Base-by-base conservation (phyloP, 2,329 filamentous ascomycete species). In the Monilinia polystroma region DNA sequence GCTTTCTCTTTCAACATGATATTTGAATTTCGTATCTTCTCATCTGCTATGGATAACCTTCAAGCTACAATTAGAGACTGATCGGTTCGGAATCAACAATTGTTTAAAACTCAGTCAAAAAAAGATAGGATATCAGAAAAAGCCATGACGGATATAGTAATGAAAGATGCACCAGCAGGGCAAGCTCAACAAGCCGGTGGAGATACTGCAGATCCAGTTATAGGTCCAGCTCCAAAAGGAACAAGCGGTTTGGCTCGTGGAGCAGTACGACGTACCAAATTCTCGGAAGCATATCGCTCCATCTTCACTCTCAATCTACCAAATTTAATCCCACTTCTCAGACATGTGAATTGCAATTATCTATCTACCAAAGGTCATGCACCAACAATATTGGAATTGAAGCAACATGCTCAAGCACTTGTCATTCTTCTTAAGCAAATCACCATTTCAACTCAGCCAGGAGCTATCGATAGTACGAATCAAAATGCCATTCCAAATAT, bases 381-480 rank as follows among this genome's bases (percentile, higher is more conserved):
- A 4, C 84, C 85, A 1, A 87, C 84, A 0, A 77, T 88, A n/a
- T 76, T 83, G 1, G 79, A 83, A 1, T 78, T 88, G 47, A 88
- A 88, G 75, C 81, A 85, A 72, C 85, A 88, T 69, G 83, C 84
- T 0, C 85, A 87, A 64, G 81, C 83, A n/a, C 79, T 88, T 20
- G 76, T 79, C 45, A 79, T 82, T 18, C 78, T 87, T 58, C 85
- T 88, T 68, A 78, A 79, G 3, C 76, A 78, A 53, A 75, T 87
- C 14, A 79, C 78, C 3, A 77, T 83, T 5, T 79, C 77, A 11
- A 74, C 77, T 8, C 70, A 69, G 12, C 69, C 71, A 5, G 71
- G 70, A 8, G 58, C 76, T 8, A 71, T 75, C 56, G 69, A 75
- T 51, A 72, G 72, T 64, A 64, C 26, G 4, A 72, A 73, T 38